These are phyloP conservation scores for Fusarium marasasianum DNA, from an alignment of 2,329 filamentous ascomycete genomes.

Conservation along the genomic window DNA sequence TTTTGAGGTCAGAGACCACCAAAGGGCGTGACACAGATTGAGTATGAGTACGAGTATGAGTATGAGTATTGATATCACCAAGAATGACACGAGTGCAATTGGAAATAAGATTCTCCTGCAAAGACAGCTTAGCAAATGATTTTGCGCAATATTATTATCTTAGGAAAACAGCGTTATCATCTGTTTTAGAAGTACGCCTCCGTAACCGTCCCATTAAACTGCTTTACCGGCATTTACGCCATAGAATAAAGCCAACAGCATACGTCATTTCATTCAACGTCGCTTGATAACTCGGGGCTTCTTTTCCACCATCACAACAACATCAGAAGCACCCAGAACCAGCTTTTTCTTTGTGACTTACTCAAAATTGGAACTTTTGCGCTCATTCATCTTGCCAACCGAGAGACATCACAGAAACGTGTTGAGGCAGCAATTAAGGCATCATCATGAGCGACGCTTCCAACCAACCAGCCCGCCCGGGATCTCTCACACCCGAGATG, in stretches of 20 bases:
- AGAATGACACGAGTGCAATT: neutral
- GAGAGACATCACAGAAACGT: too few species aligned
- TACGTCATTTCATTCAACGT: slow-evolving; percentile 24
- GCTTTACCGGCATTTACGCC: neutral
- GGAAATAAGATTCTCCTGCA: neutral
- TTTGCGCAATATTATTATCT: neutral
- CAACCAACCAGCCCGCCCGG: slow-evolving; percentile 14
- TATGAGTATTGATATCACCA: neutral
- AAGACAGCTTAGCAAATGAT: neutral
- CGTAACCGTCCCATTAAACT: neutral
- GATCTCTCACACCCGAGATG: slow-evolving; percentile 67
- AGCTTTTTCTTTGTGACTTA: neutral
- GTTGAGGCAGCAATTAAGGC: neutral
- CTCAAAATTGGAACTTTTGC: neutral
- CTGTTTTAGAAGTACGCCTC: neutral
- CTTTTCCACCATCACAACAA: neutral
- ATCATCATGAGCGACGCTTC: slow-evolving; percentile 26
- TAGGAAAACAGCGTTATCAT: neutral
- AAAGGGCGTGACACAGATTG: neutral
- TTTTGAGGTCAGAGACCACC: neutral
- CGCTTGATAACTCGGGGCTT: neutral
- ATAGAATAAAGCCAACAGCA: neutral
- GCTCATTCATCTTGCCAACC: neutral
- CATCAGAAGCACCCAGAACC: neutral
- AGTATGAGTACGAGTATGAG: neutral